These are phyloP conservation scores for Ustilago lituana DNA, from an alignment of 1,284 basidiomycete species.

Conservation along the genomic window DNA sequence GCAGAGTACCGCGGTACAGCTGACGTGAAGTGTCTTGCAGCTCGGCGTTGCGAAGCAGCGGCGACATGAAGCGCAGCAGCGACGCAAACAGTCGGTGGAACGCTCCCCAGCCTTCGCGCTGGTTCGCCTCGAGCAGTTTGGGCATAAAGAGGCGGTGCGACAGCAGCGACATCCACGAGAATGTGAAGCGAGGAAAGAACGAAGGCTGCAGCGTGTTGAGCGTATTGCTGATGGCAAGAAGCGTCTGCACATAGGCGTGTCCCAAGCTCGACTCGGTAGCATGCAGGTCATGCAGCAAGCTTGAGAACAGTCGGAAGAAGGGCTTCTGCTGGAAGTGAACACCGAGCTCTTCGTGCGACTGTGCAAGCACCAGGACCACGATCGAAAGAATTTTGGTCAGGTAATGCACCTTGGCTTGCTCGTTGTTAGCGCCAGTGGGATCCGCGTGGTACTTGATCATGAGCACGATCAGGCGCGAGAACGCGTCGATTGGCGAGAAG, in stretches of 20 bases:
- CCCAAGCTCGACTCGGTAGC: slow-evolving; percentile 82
- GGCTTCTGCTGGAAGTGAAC: slow-evolving; percentile 94
- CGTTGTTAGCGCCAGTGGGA: slow-evolving; percentile 82
- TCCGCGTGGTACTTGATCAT: slow-evolving; percentile 99
- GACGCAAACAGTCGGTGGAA: slow-evolving; percentile 94
- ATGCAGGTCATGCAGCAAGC: slow-evolving; percentile 89
- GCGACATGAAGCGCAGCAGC: slow-evolving; percentile 90
- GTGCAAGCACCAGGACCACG: slow-evolving; percentile 92
- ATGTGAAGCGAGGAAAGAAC: slow-evolving; percentile 97
- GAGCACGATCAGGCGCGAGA: slow-evolving; percentile 92
- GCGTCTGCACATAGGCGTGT: slow-evolving; percentile 85
- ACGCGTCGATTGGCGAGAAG: slow-evolving; percentile 93
- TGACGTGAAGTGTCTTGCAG: slow-evolving; percentile 84
- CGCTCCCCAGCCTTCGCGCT: slow-evolving; percentile 90
- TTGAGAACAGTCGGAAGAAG: slow-evolving; percentile 98
- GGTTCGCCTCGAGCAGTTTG: slow-evolving; percentile 83
- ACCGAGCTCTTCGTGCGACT: slow-evolving; percentile 93
- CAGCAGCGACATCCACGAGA: slow-evolving; percentile 96
- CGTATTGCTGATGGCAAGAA: slow-evolving; percentile 88
- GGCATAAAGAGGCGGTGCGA: slow-evolving; percentile 98
- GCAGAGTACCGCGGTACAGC: slow-evolving; percentile 90
- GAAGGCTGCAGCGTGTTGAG: slow-evolving; percentile 95
- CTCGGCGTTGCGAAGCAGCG: slow-evolving; percentile 85
- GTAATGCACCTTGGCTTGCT: slow-evolving; percentile 94
- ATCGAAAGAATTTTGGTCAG: slow-evolving; percentile 97